Evolutionary conservation across 768 basidiomycete genomes (phyloP), one percentile per base, ranked within the genome.

Genomic region (Lactarius deliciosus): DNA sequence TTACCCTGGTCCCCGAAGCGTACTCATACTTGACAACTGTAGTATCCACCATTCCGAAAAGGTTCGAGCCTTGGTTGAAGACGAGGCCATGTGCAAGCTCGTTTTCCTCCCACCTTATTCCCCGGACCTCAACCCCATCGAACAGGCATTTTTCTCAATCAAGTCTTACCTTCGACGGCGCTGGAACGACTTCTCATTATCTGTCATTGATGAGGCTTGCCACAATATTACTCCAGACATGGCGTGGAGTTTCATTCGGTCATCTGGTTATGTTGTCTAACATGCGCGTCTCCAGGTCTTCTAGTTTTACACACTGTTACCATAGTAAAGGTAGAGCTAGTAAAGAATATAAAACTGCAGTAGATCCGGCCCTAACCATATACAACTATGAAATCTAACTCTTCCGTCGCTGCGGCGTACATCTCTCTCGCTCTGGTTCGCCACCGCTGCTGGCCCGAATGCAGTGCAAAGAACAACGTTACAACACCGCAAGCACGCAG

Each of bases 1-100:
- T 22, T 81, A 74, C 71, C 79, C 78, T 0, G 74, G 70, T 3
- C 69, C 70, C 9, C 63, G 68, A 15, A 81, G 80, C 68, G 73
- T 80, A 5, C 71, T 81, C 32, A 72, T 81, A 1, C 63, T 81
- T 43, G 76, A 81, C 56, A 81, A 81, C 64, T 79, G 79, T 57
- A 63, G 71, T 2, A 81, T 81, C 57, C 80, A 81, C 66, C 79
- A 81, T 38, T 73, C 75, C 56, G 75, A 77, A n/a, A 77, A 77
- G 5, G 65, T 81, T n/a, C 71, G 73, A 2, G 40, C 64, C 1
- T 67, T 79, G n/a, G 72, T 79, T 30, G 73, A 72, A 55, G 76
- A 61, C 45, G 71, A 70, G 61, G 54, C 54, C 25, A 8, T 28
- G 28, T 55, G 54, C 18, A 55, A 55, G 18, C 54, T 55, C 0